A percentile compares a stretch with the other conserved stretches of the same genome.
These are phyloP conservation scores for Tulasnella sp. DNA, from an alignment of 768 basidiomycete genomes.

Conservation along the genomic window DNA sequence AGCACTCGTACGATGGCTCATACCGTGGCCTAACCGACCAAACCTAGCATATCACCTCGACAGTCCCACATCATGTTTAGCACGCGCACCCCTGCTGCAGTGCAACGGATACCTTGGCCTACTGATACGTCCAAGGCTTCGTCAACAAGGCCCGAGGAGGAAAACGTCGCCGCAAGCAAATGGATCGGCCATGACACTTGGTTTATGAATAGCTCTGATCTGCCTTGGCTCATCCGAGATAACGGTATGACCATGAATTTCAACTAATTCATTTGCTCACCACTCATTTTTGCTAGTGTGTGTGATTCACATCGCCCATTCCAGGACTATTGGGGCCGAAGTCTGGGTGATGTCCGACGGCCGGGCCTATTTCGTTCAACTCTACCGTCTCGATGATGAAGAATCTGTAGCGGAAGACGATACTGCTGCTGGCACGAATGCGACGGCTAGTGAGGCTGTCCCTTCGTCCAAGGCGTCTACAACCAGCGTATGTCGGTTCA, in stretches of 20 bases:
- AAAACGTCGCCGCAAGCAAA: constrained; percentile 44
- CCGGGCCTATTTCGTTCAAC: constrained; percentile 74
- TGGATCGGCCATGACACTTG: constrained; percentile 65
- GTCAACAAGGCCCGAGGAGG: constrained; percentile 50
- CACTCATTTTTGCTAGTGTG: constrained; percentile 48
- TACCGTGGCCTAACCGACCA: constrained; percentile 20
- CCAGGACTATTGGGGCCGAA: constrained; percentile 64
- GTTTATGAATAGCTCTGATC: constrained; percentile 65
- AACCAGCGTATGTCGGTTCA: constrained; percentile 2
- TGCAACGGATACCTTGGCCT: constrained; percentile 89
- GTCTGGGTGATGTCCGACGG: constrained; percentile 88
- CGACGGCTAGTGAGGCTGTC: constrained; percentile 15
- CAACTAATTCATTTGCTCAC: neutral
- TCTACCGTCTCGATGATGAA: constrained; percentile 43
- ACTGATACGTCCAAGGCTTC: constrained; percentile 33
- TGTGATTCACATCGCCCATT: constrained; percentile 65
- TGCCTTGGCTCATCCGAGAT: constrained; percentile 74
- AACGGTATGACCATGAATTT: constrained; percentile 56
- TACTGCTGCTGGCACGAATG: constrained; percentile 19
- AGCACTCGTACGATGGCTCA: constrained; percentile 28
- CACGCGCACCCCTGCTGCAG: constrained; percentile 69
- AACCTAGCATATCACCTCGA: constrained; percentile 70
- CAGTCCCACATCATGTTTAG: constrained; percentile 72
- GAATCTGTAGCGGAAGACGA: constrained; percentile 32
- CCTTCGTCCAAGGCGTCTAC: constrained; percentile 17